Evolutionary conservation across 208 protist genomes (phyloP).

Genomic region (Jaenimonas drosophilae): DNA sequence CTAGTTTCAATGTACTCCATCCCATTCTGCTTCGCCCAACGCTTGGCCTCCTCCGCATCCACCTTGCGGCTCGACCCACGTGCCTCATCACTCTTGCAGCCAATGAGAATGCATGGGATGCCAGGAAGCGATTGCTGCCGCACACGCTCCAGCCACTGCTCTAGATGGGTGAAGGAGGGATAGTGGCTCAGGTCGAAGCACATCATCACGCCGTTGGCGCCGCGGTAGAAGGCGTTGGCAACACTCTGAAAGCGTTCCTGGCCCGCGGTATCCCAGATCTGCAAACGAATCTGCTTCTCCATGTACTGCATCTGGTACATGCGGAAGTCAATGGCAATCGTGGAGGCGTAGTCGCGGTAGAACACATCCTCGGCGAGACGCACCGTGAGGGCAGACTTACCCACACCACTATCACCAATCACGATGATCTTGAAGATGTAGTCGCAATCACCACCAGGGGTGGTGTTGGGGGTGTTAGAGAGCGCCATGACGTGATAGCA

Average conservation of each 20-base stretch:
- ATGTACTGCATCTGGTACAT: constrained; percentile 88
- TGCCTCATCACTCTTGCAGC: constrained; percentile 96
- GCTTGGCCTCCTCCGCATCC: constrained; percentile 72
- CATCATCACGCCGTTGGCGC: constrained; percentile 90
- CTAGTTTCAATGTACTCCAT: constrained; percentile 89
- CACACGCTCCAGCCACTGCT: constrained; percentile 98
- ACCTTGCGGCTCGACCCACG: constrained; percentile 61
- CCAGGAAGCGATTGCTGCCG: constrained; percentile 84
- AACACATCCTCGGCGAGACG: constrained; percentile 90
- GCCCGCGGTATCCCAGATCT: constrained; percentile 91
- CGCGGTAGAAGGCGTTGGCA: constrained; percentile 90
- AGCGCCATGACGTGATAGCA: too few species aligned
- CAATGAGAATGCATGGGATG: constrained; percentile 92
- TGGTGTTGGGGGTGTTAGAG: constrained; percentile 1
- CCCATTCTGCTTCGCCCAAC: constrained; percentile 73
- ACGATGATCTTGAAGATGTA: constrained; percentile 96
- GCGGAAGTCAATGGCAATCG: constrained; percentile 87
- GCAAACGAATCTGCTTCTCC: constrained; percentile 85
- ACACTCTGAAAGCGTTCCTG: constrained; percentile 90
- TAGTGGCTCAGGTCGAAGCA: constrained; percentile 97
- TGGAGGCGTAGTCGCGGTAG: constrained; percentile 84
- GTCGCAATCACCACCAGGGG: constrained; percentile 81
- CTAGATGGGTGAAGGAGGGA: constrained; percentile 93
- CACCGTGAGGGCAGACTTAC: constrained; percentile 86
- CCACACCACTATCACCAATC: constrained; percentile 88